phyloP scores from a whole-genome alignment of 2,329 filamentous ascomycete genomes.

The Zymoseptoria pseudotritici region DNA sequence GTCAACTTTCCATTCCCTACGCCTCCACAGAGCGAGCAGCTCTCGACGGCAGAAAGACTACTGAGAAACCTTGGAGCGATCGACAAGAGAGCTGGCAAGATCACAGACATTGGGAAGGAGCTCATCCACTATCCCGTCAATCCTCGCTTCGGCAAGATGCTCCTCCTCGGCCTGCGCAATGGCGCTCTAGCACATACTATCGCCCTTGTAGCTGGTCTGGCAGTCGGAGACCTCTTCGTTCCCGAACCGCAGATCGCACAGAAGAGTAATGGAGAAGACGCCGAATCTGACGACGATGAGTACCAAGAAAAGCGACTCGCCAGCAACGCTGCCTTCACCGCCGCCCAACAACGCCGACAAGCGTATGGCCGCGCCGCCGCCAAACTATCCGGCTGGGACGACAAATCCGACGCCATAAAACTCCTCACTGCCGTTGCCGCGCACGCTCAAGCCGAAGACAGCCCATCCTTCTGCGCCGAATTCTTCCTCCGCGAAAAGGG shows the following conservation, averaged over 20 bases:
- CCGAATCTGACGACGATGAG: constrained; percentile 30
- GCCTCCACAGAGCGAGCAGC: constrained; percentile 66
- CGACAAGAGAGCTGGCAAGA: constrained; percentile 55
- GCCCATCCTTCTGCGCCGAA: constrained; percentile 59
- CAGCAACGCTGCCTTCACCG: constrained; percentile 56
- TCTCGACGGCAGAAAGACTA: constrained; percentile 78
- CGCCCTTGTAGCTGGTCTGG: constrained; percentile 78
- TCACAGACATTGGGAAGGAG: constrained; percentile 71
- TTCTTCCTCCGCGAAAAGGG: constrained; percentile 85
- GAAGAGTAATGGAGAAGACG: constrained; percentile 28
- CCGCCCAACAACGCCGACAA: constrained; percentile 56
- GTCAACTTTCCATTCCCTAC: constrained; percentile 96
- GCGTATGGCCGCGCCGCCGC: constrained; percentile 65
- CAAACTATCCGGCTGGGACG: constrained; percentile 72
- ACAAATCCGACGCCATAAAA: constrained; percentile 81
- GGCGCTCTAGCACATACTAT: constrained; percentile 79
- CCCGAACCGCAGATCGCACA: constrained; percentile 66
- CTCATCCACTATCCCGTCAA: constrained; percentile 86
- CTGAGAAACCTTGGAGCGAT: constrained; percentile 80
- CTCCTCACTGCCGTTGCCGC: constrained; percentile 81
- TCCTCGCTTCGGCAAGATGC: constrained; percentile 82
- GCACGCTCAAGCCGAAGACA: constrained; percentile 54
- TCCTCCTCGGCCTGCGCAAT: constrained; percentile 79
- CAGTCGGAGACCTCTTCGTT: constrained; percentile 80
- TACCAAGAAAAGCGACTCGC: constrained; percentile 33